These are phyloP conservation scores for Exophiala sp. DNA, from an alignment of 2,329 filamentous ascomycete genomes.

Conservation along the genomic window DNA sequence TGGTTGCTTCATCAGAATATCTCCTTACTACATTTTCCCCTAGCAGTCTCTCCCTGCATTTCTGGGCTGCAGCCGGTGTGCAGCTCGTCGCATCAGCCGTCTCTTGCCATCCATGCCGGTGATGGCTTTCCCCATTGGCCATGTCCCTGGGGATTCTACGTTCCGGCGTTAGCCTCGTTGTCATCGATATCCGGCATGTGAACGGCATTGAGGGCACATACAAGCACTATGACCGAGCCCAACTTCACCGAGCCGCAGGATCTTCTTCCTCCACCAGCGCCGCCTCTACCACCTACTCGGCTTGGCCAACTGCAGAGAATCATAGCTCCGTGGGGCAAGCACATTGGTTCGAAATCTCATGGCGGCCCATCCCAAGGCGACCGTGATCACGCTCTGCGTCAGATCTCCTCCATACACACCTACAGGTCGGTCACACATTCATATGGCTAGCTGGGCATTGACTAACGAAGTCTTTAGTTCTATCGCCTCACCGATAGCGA, in stretches of 20 bases:
- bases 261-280: slow-evolving; percentile 31
- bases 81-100: slow-evolving; percentile 2
- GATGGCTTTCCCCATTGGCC: slow-evolving; percentile 10
- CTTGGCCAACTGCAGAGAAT: slow-evolving; percentile 28
- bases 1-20: slow-evolving; percentile 1
- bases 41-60: neutral
- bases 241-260: slow-evolving; percentile 8
- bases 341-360: slow-evolving; percentile 22
- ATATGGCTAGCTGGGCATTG: slow-evolving; percentile 42
- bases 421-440: slow-evolving; percentile 18
- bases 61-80: slow-evolving; percentile 13
- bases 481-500: slow-evolving; percentile 44
- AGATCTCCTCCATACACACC: slow-evolving; percentile 19
- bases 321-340: slow-evolving; percentile 26
- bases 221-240: slow-evolving; percentile 15
- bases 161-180: slow-evolving; percentile 11
- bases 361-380: slow-evolving; percentile 22
- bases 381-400: slow-evolving; percentile 15
- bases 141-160: slow-evolving; percentile 6
- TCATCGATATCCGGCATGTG: slow-evolving; percentile 11
- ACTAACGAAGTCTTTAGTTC: slow-evolving; percentile 13
- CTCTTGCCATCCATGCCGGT: slow-evolving; percentile 15
- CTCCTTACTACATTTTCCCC: neutral
- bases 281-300: slow-evolving; percentile 29
- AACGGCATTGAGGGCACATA: neutral